Percentiles rank a stretch among this genome's conserved stretches.
phyloP scores from a whole-genome alignment of 805 yeast genomes.

The Yamadazyma nakazawae region DNA sequence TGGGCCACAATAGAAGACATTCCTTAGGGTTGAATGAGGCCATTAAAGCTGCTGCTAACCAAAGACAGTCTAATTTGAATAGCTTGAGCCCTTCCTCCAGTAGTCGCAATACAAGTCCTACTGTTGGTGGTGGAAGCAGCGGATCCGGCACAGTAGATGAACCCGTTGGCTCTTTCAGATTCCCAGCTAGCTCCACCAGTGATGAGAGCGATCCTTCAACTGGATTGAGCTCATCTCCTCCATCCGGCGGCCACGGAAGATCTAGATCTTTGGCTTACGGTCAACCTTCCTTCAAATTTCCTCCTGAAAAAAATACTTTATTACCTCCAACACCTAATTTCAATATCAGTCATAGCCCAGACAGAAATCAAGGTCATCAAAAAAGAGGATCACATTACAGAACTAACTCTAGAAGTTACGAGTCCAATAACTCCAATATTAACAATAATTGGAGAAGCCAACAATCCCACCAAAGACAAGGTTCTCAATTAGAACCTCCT shows the following conservation, averaged over 20 bases:
- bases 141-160: conserved; percentile 15
- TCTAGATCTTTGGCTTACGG: conserved; percentile 43
- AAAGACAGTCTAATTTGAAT: conserved; percentile 47
- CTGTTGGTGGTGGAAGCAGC: conserved; percentile 13
- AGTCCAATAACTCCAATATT: conserved; percentile 31
- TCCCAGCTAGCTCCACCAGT: conserved; percentile 35
- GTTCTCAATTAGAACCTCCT: conserved; percentile 36
- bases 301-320: conserved; percentile 41
- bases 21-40: conserved; percentile 91
- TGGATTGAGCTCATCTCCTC: conserved; percentile 12
- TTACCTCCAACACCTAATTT: conserved; percentile 56
- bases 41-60: conserved; percentile 93
- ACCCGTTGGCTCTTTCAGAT: conserved; percentile 44
- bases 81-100: conserved; percentile 30
- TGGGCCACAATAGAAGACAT: conserved; percentile 87
- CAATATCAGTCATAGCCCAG: conserved; percentile 39
- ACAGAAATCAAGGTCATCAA: conserved; percentile 31
- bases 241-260: conserved; percentile 26
- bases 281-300: conserved; percentile 58
- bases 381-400: conserved; percentile 40
- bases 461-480: conserved; percentile 20
- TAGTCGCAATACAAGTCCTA: conserved; percentile 18
- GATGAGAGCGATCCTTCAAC: conserved; percentile 12
- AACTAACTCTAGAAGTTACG: conserved; percentile 37
- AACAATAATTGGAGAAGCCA: conserved; percentile 67